These are phyloP conservation scores for Phoenix roebelenii DNA, from an alignment of 176 grass and related monocot species.

Conservation along the genomic window DNA sequence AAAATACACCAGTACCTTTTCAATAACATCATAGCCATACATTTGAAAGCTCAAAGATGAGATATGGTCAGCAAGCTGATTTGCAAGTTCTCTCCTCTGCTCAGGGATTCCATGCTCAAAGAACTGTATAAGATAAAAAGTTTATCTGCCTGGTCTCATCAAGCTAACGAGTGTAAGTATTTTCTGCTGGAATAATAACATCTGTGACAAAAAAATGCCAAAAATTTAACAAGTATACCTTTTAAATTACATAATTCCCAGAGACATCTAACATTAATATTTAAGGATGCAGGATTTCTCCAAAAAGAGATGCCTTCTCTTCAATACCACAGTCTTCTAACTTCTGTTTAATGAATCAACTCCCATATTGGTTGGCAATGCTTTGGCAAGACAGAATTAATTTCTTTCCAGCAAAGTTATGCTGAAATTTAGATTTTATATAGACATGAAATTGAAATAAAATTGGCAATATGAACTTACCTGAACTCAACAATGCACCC, in stretches of 20 bases:
- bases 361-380: conserved; percentile 95
- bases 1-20: conserved; percentile 48
- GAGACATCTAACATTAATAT: conserved; percentile 90
- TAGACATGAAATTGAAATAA: conserved; percentile 1
- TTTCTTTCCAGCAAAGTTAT: neutral
- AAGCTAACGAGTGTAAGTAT: too few relatives aligned
- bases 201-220: too few relatives aligned
- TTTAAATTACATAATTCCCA: conserved; percentile 99
- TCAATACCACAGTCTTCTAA: conserved; percentile 74
- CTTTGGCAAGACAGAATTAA: conserved; percentile 9
- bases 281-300: conserved; percentile 73
- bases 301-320: conserved; percentile 83
- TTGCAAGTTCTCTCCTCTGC: conserved; percentile 80
- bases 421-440: too few relatives aligned
- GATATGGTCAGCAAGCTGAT: conserved; percentile 83
- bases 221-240: conserved; percentile 31
- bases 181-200: too few relatives aligned
- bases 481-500: conserved; percentile 85
- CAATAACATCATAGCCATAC: conserved; percentile 95
- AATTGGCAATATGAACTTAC: conserved; percentile 36
- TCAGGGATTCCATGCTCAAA: conserved; percentile 85
- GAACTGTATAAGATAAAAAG: conserved; percentile 38
- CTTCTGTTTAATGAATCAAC: conserved; percentile 98
- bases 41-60: conserved; percentile 86
- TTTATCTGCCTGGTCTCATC: too few relatives aligned